phyloP scores from a whole-genome alignment of 495 filamentous ascomycete species.

The Chaetomium fimeti region DNA sequence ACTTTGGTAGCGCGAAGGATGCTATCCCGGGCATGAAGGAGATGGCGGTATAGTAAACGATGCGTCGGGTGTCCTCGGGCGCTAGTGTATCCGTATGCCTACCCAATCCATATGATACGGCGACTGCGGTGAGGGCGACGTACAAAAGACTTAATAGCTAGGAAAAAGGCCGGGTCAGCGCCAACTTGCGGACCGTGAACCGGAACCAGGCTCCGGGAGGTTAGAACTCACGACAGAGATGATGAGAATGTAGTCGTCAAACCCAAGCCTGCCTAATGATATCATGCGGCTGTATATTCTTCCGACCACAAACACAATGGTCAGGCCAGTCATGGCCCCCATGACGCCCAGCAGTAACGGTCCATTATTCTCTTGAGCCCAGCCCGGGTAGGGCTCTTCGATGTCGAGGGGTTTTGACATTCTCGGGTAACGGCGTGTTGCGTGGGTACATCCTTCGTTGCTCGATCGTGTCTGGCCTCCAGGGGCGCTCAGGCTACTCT shows the following conservation, averaged over 20 bases:
- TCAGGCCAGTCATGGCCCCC: slow-evolving; percentile 18
- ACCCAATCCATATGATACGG: slow-evolving; percentile 26
- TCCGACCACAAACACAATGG: slow-evolving; percentile 26
- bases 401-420: slow-evolving; percentile 13
- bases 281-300: slow-evolving; percentile 27
- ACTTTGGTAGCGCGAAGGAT: slow-evolving; percentile 32
- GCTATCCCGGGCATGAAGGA: slow-evolving; percentile 32
- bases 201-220: neutral
- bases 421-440: neutral
- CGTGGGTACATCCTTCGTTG: neutral
- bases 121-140: slow-evolving; percentile 17
- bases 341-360: slow-evolving; percentile 26
- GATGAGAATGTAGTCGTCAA: slow-evolving; percentile 23
- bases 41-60: slow-evolving; percentile 27
- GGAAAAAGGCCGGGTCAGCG: neutral
- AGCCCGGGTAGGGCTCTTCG: slow-evolving; percentile 20
- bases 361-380: slow-evolving; percentile 24
- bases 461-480: no score
- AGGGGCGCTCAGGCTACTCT: no score
- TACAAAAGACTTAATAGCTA: slow-evolving; percentile 25
- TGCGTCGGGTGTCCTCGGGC: slow-evolving; percentile 15
- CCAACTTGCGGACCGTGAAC: no score
- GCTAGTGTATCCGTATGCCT: slow-evolving; percentile 23
- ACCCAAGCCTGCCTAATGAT: slow-evolving; percentile 15
- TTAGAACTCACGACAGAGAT: slow-evolving; percentile 12